phyloP scores from a whole-genome alignment of 306 rosid genomes.

The Begonia loranthoides region DNA sequence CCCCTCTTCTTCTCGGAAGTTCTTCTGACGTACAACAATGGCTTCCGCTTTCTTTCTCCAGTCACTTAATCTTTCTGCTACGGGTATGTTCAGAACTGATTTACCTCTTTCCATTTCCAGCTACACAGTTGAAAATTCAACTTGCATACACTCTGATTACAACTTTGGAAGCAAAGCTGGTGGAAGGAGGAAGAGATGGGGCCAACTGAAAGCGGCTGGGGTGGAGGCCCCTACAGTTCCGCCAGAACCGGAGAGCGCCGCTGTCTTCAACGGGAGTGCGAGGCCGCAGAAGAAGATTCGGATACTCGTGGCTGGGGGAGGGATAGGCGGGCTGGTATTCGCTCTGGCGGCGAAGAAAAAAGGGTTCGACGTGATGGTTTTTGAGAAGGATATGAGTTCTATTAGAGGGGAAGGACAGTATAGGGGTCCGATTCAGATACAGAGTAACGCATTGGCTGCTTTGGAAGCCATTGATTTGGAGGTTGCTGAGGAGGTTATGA shows the following conservation, averaged over 20 bases:
- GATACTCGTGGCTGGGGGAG: conserved; percentile 86
- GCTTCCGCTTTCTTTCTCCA: conserved; percentile 33
- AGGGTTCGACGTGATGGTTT: conserved; percentile 92
- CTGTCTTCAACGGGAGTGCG: conserved; percentile 8
- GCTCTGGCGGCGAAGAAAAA: conserved; percentile 89
- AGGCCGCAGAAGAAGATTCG: conserved; percentile 32
- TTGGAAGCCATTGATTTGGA: conserved; percentile 86
- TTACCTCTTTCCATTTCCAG: conserved; percentile 26
- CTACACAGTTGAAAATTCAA: conserved; percentile 22
- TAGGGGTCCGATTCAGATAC: conserved; percentile 97
- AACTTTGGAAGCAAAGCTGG: conserved; percentile 18
- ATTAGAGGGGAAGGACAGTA: conserved; percentile 92
- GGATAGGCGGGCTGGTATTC: conserved; percentile 88
- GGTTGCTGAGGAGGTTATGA: conserved; percentile 89
- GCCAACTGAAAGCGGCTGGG: conserved; percentile 27
- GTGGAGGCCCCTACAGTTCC: conserved; percentile 20
- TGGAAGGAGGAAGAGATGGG: conserved; percentile 20
- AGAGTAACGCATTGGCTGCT: conserved; percentile 96
- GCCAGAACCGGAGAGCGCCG: conserved; percentile 11
- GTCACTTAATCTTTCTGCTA: conserved; percentile 36
- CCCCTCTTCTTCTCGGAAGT: no score
- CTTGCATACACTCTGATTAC: conserved; percentile 10
- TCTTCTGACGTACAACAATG: conserved; percentile 17
- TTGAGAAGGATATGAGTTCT: conserved; percentile 93
- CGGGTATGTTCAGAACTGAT: conserved; percentile 32